phyloP scores from a whole-genome alignment of 805 yeast genomes.

The Nematodospora valgi region DNA sequence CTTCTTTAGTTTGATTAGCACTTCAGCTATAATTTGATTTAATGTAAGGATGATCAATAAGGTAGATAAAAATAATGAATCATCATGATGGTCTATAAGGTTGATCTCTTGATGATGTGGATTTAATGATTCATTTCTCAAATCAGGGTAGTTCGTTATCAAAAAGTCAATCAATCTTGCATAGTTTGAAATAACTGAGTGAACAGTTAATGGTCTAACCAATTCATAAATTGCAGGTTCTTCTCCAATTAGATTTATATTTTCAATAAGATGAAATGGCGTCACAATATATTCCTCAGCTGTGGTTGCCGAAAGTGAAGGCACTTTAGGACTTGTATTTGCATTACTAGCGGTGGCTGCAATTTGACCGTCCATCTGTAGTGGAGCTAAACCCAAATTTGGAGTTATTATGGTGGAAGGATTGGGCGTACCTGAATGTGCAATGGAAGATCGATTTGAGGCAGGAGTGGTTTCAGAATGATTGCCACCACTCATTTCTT shows the following conservation, averaged over 20 bases:
- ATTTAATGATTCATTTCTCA: conserved; percentile 5
- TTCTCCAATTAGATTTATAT: conserved; percentile 19
- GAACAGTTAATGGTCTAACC: conserved; percentile 27
- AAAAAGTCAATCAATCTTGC: conserved; percentile 22
- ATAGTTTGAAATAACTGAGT: conserved; percentile 20
- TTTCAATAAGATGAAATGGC: conserved; percentile 21
- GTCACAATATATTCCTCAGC: conserved; percentile 13
- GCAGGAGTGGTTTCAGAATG: not conserved
- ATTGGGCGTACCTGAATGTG: not conserved
- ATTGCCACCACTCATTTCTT: not conserved
- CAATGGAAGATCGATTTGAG: not conserved
- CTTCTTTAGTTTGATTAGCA: conserved; percentile 26
- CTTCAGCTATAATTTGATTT: conserved; percentile 25
- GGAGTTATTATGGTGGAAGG: conserved; percentile 1
- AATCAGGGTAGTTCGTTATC: conserved; percentile 13
- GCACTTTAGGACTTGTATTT: too few species aligned
- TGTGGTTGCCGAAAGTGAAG: not conserved
- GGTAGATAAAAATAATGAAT: conserved; percentile 25
- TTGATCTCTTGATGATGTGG: conserved; percentile 13
- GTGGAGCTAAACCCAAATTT: too few species aligned
- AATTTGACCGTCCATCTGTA: not conserved
- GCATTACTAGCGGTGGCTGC: too few species aligned
- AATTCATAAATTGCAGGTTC: conserved; percentile 26
- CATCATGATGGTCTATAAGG: conserved; percentile 20
- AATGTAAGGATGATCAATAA: conserved; percentile 24